Conservation (phyloP, 768 basidiomycete genomes). For the Lentinula boryana region DNA sequence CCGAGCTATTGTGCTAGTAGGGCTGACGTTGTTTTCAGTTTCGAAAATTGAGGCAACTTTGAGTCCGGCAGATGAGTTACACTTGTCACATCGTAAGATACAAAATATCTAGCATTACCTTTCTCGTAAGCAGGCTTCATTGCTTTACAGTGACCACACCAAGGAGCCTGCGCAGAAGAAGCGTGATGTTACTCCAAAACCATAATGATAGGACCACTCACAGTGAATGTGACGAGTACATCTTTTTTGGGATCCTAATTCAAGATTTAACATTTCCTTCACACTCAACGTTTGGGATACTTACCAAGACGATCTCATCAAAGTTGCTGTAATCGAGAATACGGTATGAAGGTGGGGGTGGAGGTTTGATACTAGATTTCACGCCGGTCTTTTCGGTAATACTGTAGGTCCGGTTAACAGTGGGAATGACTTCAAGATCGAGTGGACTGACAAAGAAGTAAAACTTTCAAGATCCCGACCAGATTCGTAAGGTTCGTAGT, state of each 20-base stretch:
- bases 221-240: conserved; percentile 81
- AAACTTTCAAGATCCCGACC: conserved; percentile 80
- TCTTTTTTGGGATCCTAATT: conserved; percentile 64
- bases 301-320: conserved; percentile 64
- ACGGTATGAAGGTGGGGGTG: conserved; percentile 66
- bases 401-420: conserved; percentile 30
- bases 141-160: conserved; percentile 95
- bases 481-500: conserved; percentile 61
- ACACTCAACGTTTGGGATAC: conserved; percentile 10
- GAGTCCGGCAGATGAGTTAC: neutral
- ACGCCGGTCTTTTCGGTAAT: conserved; percentile 70
- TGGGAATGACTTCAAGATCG: neutral
- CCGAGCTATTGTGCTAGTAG: neutral
- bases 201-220: conserved; percentile 21
- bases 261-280: neutral
- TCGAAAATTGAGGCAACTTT: conserved; percentile 75
- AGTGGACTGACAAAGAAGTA: conserved; percentile 56
- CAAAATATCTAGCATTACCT: conserved; percentile 28
- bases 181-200: neutral
- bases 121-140: conserved; percentile 86
- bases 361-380: conserved; percentile 84
- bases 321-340: conserved; percentile 71
- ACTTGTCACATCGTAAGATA: neutral
- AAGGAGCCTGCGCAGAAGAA: conserved; percentile 42
- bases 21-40: conserved; percentile 63